Evolutionary conservation across 192 early-diverging fungal genomes (phyloP).

Genomic region (Radiomyces spectabilis): DNA sequence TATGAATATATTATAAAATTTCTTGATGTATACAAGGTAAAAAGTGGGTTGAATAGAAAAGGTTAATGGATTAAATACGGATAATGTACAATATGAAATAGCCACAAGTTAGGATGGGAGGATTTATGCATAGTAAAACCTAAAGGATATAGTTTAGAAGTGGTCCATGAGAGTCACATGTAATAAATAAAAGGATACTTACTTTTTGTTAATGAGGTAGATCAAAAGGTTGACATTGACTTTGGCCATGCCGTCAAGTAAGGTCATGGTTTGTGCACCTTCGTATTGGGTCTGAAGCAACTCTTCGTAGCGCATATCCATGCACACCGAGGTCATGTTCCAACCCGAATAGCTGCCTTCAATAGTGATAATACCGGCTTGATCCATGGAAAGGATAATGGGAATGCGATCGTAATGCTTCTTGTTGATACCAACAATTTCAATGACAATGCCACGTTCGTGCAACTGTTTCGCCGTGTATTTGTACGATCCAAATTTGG

Average conservation of each 20-base stretch:
- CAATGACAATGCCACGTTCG: slow-evolving; percentile 88
- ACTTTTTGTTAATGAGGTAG: slow-evolving; percentile 98
- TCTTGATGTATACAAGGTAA: too few relatives aligned
- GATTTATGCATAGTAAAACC: too few relatives aligned
- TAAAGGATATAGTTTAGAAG: too few relatives aligned
- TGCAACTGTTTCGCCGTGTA: slow-evolving; percentile 90
- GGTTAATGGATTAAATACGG: too few relatives aligned
- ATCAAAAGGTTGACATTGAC: slow-evolving; percentile 96
- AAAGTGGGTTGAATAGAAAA: too few relatives aligned
- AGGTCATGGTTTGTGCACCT: slow-evolving; percentile 80
- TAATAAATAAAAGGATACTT: too few relatives aligned
- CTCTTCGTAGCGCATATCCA: slow-evolving; percentile 88
- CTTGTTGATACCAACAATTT: slow-evolving; percentile 73
- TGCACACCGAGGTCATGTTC: slow-evolving; percentile 52
- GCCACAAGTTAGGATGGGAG: too few relatives aligned
- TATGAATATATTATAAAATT: too few relatives aligned
- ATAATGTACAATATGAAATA: too few relatives aligned
- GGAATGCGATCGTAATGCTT: slow-evolving; percentile 86
- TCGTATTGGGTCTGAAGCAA: slow-evolving; percentile 93
- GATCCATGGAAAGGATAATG: slow-evolving; percentile 88
- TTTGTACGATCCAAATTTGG: slow-evolving; percentile 96
- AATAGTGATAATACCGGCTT: slow-evolving; percentile 83
- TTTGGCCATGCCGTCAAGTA: slow-evolving; percentile 87
- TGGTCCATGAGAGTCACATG: too few relatives aligned
- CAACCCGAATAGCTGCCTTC: slow-evolving; percentile 76